Evolutionary conservation across 441 rosid genomes (phyloP).

Genomic region (Populus hybrid): DNA sequence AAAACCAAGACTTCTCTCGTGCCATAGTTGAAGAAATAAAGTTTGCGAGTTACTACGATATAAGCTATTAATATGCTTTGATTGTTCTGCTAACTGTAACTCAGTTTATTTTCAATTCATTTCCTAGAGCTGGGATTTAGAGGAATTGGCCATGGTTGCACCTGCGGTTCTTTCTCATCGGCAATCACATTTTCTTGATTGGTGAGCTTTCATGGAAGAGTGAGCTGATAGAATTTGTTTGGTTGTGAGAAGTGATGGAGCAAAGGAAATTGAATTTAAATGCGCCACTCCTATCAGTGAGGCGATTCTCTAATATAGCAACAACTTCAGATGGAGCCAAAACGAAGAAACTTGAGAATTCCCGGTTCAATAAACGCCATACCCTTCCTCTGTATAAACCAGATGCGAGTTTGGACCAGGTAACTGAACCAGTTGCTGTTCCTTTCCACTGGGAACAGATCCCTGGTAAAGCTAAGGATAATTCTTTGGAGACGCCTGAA

Average conservation of each 20-base stretch:
- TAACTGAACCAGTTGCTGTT: conserved; percentile 74
- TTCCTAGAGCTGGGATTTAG: neutral
- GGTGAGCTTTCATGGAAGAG: conserved; percentile 12
- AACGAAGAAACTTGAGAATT: conserved; percentile 26
- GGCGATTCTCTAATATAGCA: conserved; percentile 40
- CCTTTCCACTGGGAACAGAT: conserved; percentile 88
- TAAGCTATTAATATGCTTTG: neutral
- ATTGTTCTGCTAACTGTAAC: neutral
- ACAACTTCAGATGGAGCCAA: conserved; percentile 26
- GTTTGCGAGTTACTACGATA: neutral
- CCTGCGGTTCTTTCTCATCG: neutral
- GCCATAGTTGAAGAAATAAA: neutral
- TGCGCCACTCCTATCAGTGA: conserved; percentile 74
- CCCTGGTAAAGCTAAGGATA: conserved; percentile 69
- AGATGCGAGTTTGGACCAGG: conserved; percentile 49
- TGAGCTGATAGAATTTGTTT: conserved; percentile 8
- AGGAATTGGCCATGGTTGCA: conserved; percentile 14
- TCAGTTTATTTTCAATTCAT: neutral
- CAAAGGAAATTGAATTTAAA: conserved; percentile 66
- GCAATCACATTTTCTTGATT: neutral
- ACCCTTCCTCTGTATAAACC: conserved; percentile 24
- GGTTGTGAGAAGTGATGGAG: conserved; percentile 42
- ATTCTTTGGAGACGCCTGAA: conserved; percentile 24
- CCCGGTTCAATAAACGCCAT: conserved; percentile 20
- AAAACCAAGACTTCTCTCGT: neutral